Percentiles rank a stretch among this genome's conserved stretches.
These are phyloP conservation scores for Penicillium sp. DNA, from an alignment of 2,329 filamentous ascomycete genomes.

Conservation along the genomic window DNA sequence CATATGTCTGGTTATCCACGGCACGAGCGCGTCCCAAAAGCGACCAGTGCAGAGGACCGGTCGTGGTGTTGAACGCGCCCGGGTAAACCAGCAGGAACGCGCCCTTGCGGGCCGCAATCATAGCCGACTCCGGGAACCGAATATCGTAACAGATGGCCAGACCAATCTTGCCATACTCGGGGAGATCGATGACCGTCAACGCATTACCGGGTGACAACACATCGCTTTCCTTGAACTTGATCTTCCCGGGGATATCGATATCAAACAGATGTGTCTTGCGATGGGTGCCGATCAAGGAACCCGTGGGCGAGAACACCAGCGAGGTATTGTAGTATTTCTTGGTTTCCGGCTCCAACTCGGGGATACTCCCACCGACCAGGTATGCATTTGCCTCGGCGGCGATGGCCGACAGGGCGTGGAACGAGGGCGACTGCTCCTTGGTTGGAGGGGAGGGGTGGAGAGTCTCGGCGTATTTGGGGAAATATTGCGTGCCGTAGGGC, in stretches of 20 bases:
- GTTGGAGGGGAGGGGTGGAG: conserved; percentile 79
- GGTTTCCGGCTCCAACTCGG: conserved; percentile 71
- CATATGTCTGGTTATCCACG: conserved; percentile 92
- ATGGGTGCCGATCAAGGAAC: conserved; percentile 82
- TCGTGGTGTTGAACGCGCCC: conserved; percentile 96
- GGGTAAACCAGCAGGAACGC: conserved; percentile 90
- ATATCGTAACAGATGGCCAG: conserved; percentile 98
- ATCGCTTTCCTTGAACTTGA: conserved; percentile 88
- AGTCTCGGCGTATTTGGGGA: conserved; percentile 88
- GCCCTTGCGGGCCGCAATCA: conserved; percentile 83
- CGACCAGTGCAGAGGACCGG: conserved; percentile 89
- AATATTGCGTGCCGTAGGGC: conserved; percentile 90
- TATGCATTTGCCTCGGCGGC: conserved; percentile 80
- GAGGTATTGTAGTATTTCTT: conserved; percentile 90
- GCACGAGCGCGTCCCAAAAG: conserved; percentile 82
- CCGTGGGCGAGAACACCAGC: conserved; percentile 78
- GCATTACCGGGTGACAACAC: conserved; percentile 85
- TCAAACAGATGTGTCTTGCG: conserved; percentile 97
- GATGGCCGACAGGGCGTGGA: conserved; percentile 79
- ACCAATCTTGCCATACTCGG: conserved; percentile 84
- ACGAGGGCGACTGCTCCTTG: conserved; percentile 75
- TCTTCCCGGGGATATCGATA: conserved; percentile 95
- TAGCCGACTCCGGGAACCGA: conserved; percentile 92
- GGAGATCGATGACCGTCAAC: conserved; percentile 82
- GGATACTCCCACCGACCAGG: conserved; percentile 90